Evolutionary conservation across 106 monocot species (phyloP).

Genomic region (Alisma plantagoaquatica): DNA sequence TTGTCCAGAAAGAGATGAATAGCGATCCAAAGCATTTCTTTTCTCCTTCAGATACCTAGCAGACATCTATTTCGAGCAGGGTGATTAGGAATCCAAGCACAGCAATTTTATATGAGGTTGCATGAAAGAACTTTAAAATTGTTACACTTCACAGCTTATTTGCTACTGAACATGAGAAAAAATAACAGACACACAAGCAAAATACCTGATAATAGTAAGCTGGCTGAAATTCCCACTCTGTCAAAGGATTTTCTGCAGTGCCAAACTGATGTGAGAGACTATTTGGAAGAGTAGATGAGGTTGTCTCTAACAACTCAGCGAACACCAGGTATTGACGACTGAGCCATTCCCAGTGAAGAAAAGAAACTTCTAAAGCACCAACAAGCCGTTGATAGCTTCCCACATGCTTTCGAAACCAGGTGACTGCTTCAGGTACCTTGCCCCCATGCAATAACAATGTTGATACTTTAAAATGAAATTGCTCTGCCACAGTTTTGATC

Average conservation of each 20-base stretch:
- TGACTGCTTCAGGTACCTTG: slow-evolving; percentile 65
- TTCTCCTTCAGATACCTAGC: slow-evolving; percentile 75
- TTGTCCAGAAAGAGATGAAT: slow-evolving; percentile 19
- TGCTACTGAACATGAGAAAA: no score
- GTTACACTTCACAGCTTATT: no score
- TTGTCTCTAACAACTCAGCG: slow-evolving; percentile 85
- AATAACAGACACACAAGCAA: not conserved
- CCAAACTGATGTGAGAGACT: slow-evolving; percentile 36
- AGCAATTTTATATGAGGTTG: no score
- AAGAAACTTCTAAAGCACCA: slow-evolving; percentile 52
- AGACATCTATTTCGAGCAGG: slow-evolving; percentile 49
- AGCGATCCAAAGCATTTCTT: slow-evolving; percentile 29
- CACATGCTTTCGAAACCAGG: slow-evolving; percentile 74
- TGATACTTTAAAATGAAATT: slow-evolving; percentile 83
- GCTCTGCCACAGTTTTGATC: slow-evolving; percentile 83
- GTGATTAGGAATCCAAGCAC: no score
- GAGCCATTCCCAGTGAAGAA: slow-evolving; percentile 95
- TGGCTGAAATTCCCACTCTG: slow-evolving; percentile 87
- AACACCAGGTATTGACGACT: slow-evolving; percentile 80
- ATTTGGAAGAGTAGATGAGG: slow-evolving; percentile 31
- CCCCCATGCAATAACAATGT: slow-evolving; percentile 86
- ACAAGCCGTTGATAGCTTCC: slow-evolving; percentile 38
- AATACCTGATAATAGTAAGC: slow-evolving; percentile 90
- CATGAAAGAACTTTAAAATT: no score
- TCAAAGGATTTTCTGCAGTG: slow-evolving; percentile 47